These are phyloP conservation scores for Trametes polyzona DNA, from an alignment of 1,284 basidiomycete genomes.

Conservation along the genomic window DNA sequence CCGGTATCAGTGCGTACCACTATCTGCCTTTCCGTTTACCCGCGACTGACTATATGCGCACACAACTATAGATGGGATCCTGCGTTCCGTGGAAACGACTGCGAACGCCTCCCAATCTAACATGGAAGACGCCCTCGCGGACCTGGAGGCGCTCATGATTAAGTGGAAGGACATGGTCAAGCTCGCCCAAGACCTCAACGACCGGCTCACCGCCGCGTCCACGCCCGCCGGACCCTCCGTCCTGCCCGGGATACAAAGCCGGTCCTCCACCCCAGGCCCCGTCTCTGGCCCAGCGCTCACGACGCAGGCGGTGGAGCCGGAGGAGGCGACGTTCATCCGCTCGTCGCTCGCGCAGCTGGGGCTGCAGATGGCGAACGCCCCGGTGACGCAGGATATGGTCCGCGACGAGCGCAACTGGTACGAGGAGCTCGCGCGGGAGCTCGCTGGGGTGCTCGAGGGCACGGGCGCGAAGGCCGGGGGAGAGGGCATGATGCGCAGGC, in stretches of 20 bases:
- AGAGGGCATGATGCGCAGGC: constrained; percentile 64
- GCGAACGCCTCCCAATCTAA: constrained; percentile 66
- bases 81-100: constrained; percentile 73
- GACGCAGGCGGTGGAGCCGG: constrained; percentile 54
- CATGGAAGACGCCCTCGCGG: constrained; percentile 82
- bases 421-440: constrained; percentile 83
- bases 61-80: constrained; percentile 68
- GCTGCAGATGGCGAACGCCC: constrained; percentile 72
- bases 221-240: constrained; percentile 32
- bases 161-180: constrained; percentile 94
- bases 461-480: constrained; percentile 34
- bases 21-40: neutral
- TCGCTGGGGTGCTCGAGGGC: constrained; percentile 76
- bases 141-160: constrained; percentile 90
- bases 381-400: constrained; percentile 92
- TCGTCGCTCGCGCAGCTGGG: constrained; percentile 90
- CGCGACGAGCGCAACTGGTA: constrained; percentile 82
- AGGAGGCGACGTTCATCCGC: constrained; percentile 86
- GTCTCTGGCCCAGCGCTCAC: constrained; percentile 9
- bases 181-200: constrained; percentile 87
- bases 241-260: constrained; percentile 24
- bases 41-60: neutral
- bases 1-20: constrained; percentile 61
- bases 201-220: constrained; percentile 72
- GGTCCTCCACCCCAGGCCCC: constrained; percentile 10